Evolutionary conservation across 352 stramenopile species (phyloP), one percentile per base, ranked within the genome.

Genomic region (Globisporangium ultimum): DNA sequence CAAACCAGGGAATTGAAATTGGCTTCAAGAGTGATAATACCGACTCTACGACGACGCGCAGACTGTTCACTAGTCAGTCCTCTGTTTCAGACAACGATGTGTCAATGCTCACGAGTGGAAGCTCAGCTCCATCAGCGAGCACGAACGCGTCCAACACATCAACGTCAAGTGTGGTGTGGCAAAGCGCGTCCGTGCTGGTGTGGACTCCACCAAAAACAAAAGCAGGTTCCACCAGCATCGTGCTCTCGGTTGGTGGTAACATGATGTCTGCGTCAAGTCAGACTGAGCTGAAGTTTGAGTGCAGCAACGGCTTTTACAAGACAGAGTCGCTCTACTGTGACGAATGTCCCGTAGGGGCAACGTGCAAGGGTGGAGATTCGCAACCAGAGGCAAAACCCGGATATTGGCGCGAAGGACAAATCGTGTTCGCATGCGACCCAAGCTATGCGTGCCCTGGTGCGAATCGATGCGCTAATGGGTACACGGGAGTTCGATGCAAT

Each of bases 281-380:
- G 60, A 84, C 78, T 0, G 71, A 84, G 52, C 64, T 88, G 14
- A 80, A 80, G 45, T 88, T 88, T 34, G 75, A 83, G 58, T 88
- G 78, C 58, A 84, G 76, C 38, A 58, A 63, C 45, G 78, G 78
- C 1, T 88, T 78, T 36, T 88, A 79, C 57, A 72, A 74, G 57
- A 76, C 71, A 1, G 61, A 61, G 2, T 68, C 58, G 8, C 59
- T 68, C 36, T 84, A 76, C 50, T 88, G 78, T 21, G 78, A 84
- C 49, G 64, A 62, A 5, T 88, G 78, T 50, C 78, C 78, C 3
- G 22, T 64, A n/a, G 75, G 76, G 0, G 78, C 78, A 21, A 73
- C 49, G 8, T 88, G 78, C 60, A 71, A 61, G 22, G 78, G 78
- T 38, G 78, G 78, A 0, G 78, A 88, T 17, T 51, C 72, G 10